Base-by-base conservation (phyloP, 805 yeast genomes). In the Schwanniomyces occidentalis region DNA sequence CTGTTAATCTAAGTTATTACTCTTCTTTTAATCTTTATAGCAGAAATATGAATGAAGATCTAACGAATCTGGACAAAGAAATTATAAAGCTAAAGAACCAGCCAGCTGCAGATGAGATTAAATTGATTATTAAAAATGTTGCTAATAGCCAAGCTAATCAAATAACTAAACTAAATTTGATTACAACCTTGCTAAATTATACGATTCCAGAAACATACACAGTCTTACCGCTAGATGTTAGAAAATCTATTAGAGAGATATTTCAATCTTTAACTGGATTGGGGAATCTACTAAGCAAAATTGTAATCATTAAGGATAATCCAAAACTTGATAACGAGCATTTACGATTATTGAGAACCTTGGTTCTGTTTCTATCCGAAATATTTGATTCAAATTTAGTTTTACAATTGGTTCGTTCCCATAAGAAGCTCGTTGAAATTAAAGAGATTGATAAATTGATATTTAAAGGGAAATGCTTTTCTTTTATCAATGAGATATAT, bases 381-480 rank as follows among this genome's bases (percentile, higher is more conserved):
- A 9, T 40, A 8, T 46, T 55, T 16, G 24, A 32, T 8, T 35
- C 44, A 8, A 46, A 43, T 6, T 41, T 55, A 19, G 48, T 46
- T 8, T 12, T 16, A 3, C 30, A 20, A 15, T 27, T 53, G 31
- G 29, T 45, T 7, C 12, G 8, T 2, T 12, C 15, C 6, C 26
- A 36, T 15, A 9, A 35, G 1, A 23, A 30, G 4, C 31, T 36
- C 2, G 17, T 49, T 5, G 54, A 52, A 20, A 21, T 40, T 6
- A 54, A 53, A 27, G 72, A 67, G 37, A 39, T 63, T n/a, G 71
- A 65, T 30, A 61, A 60, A 32, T 43, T 67, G 4, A n/a, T 68
- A 7, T 67, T 58, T 41, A 63, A 52, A 27, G 72, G 72, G 0
- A 52, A 46, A 29, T 32, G 45, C 8, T 58, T 50, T 27, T 36